Evolutionary conservation across 768 basidiomycete genomes (phyloP), one percentile per base, ranked within the genome.

Genomic region (Rhodotorula babjevae): DNA sequence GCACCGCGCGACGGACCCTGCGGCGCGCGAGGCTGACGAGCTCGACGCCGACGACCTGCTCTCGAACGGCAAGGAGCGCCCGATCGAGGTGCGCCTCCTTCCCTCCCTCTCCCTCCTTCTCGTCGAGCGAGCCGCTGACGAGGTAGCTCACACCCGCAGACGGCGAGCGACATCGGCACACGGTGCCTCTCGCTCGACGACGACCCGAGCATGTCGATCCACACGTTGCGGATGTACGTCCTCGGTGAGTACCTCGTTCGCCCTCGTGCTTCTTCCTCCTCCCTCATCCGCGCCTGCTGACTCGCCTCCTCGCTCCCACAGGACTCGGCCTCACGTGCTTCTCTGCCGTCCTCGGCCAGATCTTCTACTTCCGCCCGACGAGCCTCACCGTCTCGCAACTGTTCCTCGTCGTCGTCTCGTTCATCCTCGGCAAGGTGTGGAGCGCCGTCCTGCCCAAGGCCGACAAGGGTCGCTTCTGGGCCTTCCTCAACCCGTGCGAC

Each of bases 311-410:
- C 47, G 12, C 29, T 21, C 14, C 58, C 25, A 52, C 68, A 53
- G 71, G 71, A 65, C 70, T 81, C 53, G 80, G 79, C 18, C 76
- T 81, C 33, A 74, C 76, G 27, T 76, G 76, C 63, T 81, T 81
- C 71, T 78, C 76, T 21, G 69, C 75, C 21, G 79, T 79, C 23
- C 73, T 80, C 15, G 76, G 74, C 27, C 72, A 75, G 59, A 36
- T 71, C 64, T 79, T 85, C 84, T 87, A 86, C 72, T 80, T 81
- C 77, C 79, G 80, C 46, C 79, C 79, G 19, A 77, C 77, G 62
- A 78, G 78, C 47, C 68, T 76, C 67, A 70, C 61, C 63, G 79
- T 79, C 60, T 78, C 77, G 9, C 76, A 78, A 64, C 77, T 79
- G 33, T 81, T 81, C 79, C 74, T 81, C 14, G 65, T 79, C 46